phyloP scores from a whole-genome alignment of 768 basidiomycete species.

The Boletus sp. region DNA sequence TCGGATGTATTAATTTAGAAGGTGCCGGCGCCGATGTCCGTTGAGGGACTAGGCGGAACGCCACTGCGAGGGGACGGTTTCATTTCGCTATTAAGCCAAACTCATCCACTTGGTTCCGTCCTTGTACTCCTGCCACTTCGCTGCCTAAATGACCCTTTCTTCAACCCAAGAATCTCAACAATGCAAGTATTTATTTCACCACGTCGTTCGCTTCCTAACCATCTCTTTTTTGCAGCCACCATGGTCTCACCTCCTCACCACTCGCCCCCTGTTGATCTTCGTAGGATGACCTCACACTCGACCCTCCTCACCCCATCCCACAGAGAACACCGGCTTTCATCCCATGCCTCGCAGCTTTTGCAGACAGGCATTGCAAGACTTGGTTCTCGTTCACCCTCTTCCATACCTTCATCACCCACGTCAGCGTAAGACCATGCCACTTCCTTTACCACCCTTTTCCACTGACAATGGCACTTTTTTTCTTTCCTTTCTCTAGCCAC shows the following conservation, averaged over 20 bases:
- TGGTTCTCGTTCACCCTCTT: slow-evolving; percentile 67
- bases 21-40: neutral
- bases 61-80: slow-evolving; percentile 11
- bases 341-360: slow-evolving; percentile 48
- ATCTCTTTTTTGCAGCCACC: slow-evolving; percentile 13
- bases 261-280: slow-evolving; percentile 46
- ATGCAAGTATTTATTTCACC: slow-evolving; percentile 6
- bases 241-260: slow-evolving; percentile 16
- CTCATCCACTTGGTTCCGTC: slow-evolving; percentile 14
- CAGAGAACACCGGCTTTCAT: slow-evolving; percentile 39
- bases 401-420: slow-evolving; percentile 77
- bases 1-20: neutral
- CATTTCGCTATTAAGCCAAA: slow-evolving; percentile 21
- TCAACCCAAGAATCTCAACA: slow-evolving; percentile 21
- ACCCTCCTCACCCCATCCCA: slow-evolving; percentile 41
- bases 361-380: slow-evolving; percentile 42
- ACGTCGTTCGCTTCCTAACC: neutral
- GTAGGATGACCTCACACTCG: slow-evolving; percentile 53
- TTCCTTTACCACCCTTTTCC: neutral
- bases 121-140: neutral
- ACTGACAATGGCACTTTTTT: slow-evolving; percentile 7
- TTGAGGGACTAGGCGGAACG: slow-evolving; percentile 1
- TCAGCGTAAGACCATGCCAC: slow-evolving; percentile 56
- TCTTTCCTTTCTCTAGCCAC: slow-evolving; percentile 32
- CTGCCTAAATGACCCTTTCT: slow-evolving; percentile 12